Conservation (phyloP, 2,329 filamentous ascomycete genomes). For the Paramyrothecium roridum region DNA sequence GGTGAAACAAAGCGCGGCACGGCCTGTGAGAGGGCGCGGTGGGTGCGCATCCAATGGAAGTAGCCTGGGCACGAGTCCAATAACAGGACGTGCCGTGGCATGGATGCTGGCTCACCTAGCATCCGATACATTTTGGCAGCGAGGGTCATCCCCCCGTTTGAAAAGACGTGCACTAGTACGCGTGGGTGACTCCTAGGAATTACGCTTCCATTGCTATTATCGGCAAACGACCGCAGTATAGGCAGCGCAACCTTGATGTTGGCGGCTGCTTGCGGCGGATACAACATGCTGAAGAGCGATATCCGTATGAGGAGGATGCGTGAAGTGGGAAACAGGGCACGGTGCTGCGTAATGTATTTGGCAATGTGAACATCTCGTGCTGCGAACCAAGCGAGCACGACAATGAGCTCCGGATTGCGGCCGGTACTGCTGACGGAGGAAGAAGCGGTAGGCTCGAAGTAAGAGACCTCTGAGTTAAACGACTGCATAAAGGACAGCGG, state of each 20-base stretch:
- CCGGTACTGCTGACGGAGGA: neutral
- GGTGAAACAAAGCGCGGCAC: constrained; percentile 30
- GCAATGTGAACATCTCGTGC: constrained; percentile 46
- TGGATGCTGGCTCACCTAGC: constrained; percentile 12
- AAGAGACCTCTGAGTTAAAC: constrained; percentile 33
- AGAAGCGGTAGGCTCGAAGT: constrained; percentile 25
- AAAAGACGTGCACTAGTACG: constrained; percentile 48
- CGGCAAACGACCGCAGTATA: constrained; percentile 30
- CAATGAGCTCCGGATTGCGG: constrained; percentile 40
- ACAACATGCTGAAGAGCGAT: constrained; percentile 24
- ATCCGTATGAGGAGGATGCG: constrained; percentile 45
- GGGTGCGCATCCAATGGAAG: constrained; percentile 33
- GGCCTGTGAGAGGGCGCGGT: constrained; percentile 34
- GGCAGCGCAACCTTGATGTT: constrained; percentile 33
- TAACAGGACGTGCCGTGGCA: constrained; percentile 40
- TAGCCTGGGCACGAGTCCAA: constrained; percentile 48
- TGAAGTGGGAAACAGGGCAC: constrained; percentile 39
- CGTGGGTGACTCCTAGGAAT: constrained; percentile 15
- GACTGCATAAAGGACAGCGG: constrained; percentile 31
- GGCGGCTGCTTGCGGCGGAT: neutral
- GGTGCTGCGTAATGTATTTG: constrained; percentile 48
- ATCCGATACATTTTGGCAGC: constrained; percentile 29
- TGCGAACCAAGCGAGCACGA: constrained; percentile 49
- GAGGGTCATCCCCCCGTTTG: constrained; percentile 47
- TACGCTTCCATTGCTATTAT: constrained; percentile 1